Evolutionary conservation across 306 rosid genomes (phyloP).

Genomic region (Glycyrrhiza uralensis): DNA sequence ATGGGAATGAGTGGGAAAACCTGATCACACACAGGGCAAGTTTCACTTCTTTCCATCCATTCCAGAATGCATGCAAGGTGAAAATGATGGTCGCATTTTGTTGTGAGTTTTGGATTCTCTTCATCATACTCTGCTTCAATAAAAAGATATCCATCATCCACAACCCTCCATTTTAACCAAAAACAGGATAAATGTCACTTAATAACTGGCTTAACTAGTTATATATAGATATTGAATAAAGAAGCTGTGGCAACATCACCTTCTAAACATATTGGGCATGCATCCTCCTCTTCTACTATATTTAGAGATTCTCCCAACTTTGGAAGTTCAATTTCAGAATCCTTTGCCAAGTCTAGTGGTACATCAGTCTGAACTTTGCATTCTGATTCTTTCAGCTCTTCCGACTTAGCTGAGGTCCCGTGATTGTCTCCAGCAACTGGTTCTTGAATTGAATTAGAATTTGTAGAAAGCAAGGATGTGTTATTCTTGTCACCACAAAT

Average conservation of each 20-base stretch:
- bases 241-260: constrained; percentile 47
- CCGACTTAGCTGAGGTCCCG: constrained; percentile 47
- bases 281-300: constrained; percentile 76
- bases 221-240: neutral
- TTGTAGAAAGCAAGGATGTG: constrained; percentile 41
- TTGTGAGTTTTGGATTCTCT: constrained; percentile 71
- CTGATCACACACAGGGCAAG: constrained; percentile 91
- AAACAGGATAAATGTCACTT: constrained; percentile 16
- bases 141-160: constrained; percentile 14
- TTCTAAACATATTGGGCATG: constrained; percentile 93
- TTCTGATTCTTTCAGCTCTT: constrained; percentile 55
- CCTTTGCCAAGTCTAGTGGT: constrained; percentile 44
- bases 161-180: constrained; percentile 12
- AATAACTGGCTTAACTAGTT: neutral
- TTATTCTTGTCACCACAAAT: constrained; percentile 50
- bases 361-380: constrained; percentile 45
- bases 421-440: constrained; percentile 40
- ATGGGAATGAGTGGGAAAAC: constrained; percentile 36
- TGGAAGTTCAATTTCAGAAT: constrained; percentile 64
- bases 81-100: constrained; percentile 85
- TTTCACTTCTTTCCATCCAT: constrained; percentile 97
- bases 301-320: constrained; percentile 48
- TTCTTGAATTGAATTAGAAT: constrained; percentile 60
- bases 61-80: constrained; percentile 98
- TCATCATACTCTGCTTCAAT: constrained; percentile 66